Conservation (phyloP, 176 grass and related monocot species). For the Dendrocalamus sinicus region DNA sequence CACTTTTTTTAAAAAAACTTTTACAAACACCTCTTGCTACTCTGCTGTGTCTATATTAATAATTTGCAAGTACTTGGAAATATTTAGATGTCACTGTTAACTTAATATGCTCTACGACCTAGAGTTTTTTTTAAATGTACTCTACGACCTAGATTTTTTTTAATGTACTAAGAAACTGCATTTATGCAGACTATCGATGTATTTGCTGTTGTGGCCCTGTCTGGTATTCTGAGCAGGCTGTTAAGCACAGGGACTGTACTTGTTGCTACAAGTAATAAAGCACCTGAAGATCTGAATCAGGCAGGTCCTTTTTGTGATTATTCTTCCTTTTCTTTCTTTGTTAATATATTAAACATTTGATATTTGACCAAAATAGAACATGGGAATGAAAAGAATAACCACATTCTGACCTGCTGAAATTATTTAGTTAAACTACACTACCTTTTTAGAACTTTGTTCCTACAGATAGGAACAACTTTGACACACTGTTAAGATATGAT, state of each 20-base stretch:
- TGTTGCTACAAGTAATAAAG: slow-evolving; percentile 83
- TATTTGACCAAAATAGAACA: neutral
- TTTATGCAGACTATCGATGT: slow-evolving; percentile 87
- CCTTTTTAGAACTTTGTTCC: neutral
- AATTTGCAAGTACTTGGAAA: neutral
- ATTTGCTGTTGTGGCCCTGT: slow-evolving; percentile 88
- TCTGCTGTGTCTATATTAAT: neutral
- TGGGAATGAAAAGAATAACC: neutral
- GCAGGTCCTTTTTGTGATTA: slow-evolving; percentile 21
- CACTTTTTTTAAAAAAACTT: neutral
- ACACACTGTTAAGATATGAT: neutral
- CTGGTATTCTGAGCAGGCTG: slow-evolving; percentile 82
- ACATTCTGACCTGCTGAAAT: slow-evolving; percentile 22
- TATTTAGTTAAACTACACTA: neutral
- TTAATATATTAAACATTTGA: neutral
- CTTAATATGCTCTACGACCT: neutral
- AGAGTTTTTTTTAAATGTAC: neutral
- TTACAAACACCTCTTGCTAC: slow-evolving; percentile 9
- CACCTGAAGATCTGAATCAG: slow-evolving; percentile 95
- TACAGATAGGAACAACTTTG: neutral
- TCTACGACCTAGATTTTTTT: neutral
- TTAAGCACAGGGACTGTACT: slow-evolving; percentile 86
- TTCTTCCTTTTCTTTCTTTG: slow-evolving; percentile 19
- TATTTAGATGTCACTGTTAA: neutral
- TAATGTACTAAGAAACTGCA: slow-evolving; percentile 5